These are phyloP conservation scores for Talaromyces sp. DNA, from an alignment of 2,329 filamentous ascomycete species.

Conservation along the genomic window DNA sequence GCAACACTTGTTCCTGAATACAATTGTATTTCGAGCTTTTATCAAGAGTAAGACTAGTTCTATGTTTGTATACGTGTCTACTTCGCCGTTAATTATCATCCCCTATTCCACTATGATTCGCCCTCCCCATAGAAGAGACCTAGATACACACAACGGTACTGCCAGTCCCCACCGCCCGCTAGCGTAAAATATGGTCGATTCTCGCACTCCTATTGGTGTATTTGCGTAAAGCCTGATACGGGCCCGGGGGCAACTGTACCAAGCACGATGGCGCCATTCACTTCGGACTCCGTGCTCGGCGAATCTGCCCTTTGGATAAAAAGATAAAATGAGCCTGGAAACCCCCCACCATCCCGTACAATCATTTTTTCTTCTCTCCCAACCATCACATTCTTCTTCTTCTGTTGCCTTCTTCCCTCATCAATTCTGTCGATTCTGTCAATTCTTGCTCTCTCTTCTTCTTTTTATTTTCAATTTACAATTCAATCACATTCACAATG, in stretches of 20 bases:
- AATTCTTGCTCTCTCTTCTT: slow-evolving; percentile 22
- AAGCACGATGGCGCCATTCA: slow-evolving; percentile 20
- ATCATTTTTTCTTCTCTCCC: slow-evolving; percentile 31
- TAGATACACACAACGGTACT: slow-evolving; percentile 18
- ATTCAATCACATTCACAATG: slow-evolving; percentile 54
- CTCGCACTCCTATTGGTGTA: background rate
- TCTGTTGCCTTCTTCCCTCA: slow-evolving; percentile 24
- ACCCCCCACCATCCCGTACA: slow-evolving; percentile 24
- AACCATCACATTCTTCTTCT: slow-evolving; percentile 28
- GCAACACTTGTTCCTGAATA: background rate
- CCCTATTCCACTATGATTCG: background rate
- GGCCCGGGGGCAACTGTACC: slow-evolving; percentile 6
- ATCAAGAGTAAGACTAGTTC: background rate
- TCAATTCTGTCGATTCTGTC: slow-evolving; percentile 21
- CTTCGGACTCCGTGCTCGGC: slow-evolving; percentile 22
- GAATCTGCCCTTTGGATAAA: slow-evolving; percentile 17
- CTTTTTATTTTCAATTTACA: slow-evolving; percentile 26
- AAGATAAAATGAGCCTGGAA: slow-evolving; percentile 26
- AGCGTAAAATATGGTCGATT: background rate
- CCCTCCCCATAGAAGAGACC: background rate
- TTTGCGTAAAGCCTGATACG: background rate
- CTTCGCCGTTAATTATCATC: background rate
- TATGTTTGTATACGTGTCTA: background rate
- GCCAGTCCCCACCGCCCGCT: slow-evolving; percentile 28
- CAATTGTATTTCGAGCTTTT: background rate